A percentile compares a stretch with the other conserved stretches of the same genome.
Evolutionary conservation across 2,329 filamentous ascomycete genomes (phyloP).

Genomic region (Amauroascus verrucosus): DNA sequence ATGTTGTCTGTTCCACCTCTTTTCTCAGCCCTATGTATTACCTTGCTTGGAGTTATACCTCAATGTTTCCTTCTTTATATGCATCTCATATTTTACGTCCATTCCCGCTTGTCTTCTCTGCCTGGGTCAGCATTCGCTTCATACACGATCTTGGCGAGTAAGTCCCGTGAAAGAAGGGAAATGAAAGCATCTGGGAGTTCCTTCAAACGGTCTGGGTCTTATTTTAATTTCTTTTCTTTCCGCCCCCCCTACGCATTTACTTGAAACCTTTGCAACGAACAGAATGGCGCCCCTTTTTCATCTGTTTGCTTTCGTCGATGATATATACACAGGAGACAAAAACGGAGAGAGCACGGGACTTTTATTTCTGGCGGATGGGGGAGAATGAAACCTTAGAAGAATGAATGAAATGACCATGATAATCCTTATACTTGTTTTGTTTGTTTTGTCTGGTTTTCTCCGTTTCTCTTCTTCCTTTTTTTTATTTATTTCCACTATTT

Average conservation of each 20-base stretch:
- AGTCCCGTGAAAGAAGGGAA: neutral
- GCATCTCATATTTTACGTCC: neutral
- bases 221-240: slow-evolving; percentile 19
- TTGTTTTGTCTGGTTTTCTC: too few relatives aligned
- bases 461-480: too few relatives aligned
- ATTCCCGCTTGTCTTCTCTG: neutral
- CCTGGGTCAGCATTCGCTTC: neutral
- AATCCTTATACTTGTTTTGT: too few relatives aligned
- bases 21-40: slow-evolving; percentile 10
- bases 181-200: slow-evolving; percentile 13
- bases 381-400: neutral
- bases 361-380: neutral
- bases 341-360: neutral
- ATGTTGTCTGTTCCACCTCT: neutral
- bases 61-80: slow-evolving; percentile 14
- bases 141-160: neutral
- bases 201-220: slow-evolving; percentile 20
- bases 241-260: too few relatives aligned
- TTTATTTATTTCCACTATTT: too few relatives aligned
- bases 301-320: neutral
- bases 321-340: neutral
- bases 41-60: slow-evolving; percentile 8
- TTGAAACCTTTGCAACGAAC: slow-evolving; percentile 6
- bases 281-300: neutral
- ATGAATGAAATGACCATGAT: slow-evolving; percentile 5